phyloP scores from a whole-genome alignment of 2,329 filamentous ascomycete genomes.

The Cordyceps farinosa region DNA sequence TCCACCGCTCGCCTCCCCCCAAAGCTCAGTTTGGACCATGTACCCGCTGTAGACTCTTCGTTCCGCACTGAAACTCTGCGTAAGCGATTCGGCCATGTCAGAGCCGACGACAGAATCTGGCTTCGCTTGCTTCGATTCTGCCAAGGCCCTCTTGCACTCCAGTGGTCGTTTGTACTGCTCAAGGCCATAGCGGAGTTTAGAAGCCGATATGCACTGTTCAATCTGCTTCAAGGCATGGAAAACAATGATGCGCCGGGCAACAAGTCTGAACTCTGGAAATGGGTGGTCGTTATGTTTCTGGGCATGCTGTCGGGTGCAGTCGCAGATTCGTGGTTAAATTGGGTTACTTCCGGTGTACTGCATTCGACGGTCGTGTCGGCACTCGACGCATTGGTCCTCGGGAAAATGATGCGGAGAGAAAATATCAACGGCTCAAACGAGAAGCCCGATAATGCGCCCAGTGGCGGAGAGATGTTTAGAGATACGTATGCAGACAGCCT shows the following conservation, averaged over 20 bases:
- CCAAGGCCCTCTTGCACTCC: not conserved
- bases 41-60: not conserved
- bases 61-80: not conserved
- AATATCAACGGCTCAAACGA: not conserved
- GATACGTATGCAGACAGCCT: not conserved
- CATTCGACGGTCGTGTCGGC: not conserved
- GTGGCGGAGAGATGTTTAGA: not conserved
- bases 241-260: not conserved
- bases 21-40: not conserved
- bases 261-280: not conserved
- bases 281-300: not conserved
- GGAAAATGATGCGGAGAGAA: constrained; percentile 10
- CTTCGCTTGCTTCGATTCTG: not conserved
- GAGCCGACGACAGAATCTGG: not conserved
- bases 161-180: constrained; percentile 10
- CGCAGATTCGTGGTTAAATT: constrained; percentile 4
- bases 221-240: constrained; percentile 3
- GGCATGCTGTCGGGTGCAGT: not conserved
- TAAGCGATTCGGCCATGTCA: not conserved
- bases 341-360: constrained; percentile 8
- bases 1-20: not conserved
- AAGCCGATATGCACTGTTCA: not conserved
- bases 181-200: constrained; percentile 5
- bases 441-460: not conserved
- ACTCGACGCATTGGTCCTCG: constrained; percentile 6